Conservation (phyloP, 441 rosid genomes). For the Sinapis alba region DNA sequence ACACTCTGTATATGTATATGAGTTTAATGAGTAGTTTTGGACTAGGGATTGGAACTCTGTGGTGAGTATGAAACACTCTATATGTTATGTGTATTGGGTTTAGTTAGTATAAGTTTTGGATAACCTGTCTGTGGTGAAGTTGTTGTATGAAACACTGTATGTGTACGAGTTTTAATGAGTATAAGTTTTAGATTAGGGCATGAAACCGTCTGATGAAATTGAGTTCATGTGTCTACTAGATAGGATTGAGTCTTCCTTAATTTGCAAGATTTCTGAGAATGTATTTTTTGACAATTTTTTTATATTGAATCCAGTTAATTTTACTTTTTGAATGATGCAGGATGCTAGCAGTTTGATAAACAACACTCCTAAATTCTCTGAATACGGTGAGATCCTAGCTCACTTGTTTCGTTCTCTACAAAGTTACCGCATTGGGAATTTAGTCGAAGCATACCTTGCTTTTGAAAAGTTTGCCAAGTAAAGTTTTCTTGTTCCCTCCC, state of each 20-base stretch:
- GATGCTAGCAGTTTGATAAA: slow-evolving; percentile 74
- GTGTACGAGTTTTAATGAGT: no score
- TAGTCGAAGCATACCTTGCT: slow-evolving; percentile 73
- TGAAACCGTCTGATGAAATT: background rate
- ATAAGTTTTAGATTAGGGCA: background rate
- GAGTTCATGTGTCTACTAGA: background rate
- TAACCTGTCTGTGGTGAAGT: background rate
- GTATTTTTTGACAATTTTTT: background rate
- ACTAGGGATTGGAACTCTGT: no score
- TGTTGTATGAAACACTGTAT: no score
- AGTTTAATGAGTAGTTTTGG: no score
- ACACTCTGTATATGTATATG: background rate
- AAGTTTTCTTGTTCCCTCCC: background rate
- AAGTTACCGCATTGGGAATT: slow-evolving; percentile 57
- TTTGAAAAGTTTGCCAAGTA: slow-evolving; percentile 89
- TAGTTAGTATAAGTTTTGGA: slow-evolving; percentile 1
- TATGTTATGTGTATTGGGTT: background rate
- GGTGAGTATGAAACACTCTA: background rate
- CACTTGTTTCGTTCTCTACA: slow-evolving; percentile 81
- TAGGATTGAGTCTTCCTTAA: background rate
- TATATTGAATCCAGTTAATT: background rate
- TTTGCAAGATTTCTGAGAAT: background rate
- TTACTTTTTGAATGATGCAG: slow-evolving; percentile 41
- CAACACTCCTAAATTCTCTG: slow-evolving; percentile 76
- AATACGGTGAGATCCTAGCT: slow-evolving; percentile 52